These are phyloP conservation scores for Crithidia acanthocephali DNA, from an alignment of 208 protist genomes.

Conservation along the genomic window DNA sequence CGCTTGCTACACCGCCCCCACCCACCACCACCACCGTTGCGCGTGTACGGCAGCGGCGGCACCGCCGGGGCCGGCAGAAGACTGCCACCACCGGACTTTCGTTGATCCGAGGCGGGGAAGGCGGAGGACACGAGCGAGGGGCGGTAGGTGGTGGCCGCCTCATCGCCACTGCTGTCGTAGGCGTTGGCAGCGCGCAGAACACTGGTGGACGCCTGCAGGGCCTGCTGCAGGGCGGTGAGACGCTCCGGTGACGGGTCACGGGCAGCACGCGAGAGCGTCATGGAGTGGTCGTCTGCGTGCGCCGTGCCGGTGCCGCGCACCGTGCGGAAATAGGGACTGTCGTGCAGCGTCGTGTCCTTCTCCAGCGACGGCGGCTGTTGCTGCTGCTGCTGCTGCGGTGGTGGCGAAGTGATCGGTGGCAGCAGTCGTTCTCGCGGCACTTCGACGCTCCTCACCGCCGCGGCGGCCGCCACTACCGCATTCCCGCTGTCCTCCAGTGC, in stretches of 20 bases:
- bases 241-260: conserved; percentile 15
- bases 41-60: background rate
- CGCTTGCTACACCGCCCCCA: conserved; percentile 2
- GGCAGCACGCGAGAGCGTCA: background rate
- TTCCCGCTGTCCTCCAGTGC: background rate
- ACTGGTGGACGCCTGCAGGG: conserved; percentile 20
- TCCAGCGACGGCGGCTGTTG: background rate
- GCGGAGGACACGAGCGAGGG: background rate
- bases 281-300: background rate
- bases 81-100: background rate
- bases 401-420: background rate
- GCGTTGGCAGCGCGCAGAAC: conserved; percentile 12
- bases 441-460: conserved; percentile 13
- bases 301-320: conserved; percentile 6
- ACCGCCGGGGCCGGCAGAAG: background rate
- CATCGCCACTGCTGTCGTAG: background rate
- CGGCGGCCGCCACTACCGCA: background rate
- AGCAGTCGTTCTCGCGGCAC: conserved; percentile 28
- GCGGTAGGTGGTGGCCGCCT: background rate
- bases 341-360: conserved; percentile 3
- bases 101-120: background rate
- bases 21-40: no score
- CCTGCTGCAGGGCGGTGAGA: conserved; percentile 17
- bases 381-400: background rate
- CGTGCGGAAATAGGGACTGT: conserved; percentile 23